A percentile compares a stretch with the other conserved stretches of the same genome.
Evolutionary conservation across 2,329 filamentous ascomycete genomes (phyloP).

Genomic region (Tolypocladium endophyticum): DNA sequence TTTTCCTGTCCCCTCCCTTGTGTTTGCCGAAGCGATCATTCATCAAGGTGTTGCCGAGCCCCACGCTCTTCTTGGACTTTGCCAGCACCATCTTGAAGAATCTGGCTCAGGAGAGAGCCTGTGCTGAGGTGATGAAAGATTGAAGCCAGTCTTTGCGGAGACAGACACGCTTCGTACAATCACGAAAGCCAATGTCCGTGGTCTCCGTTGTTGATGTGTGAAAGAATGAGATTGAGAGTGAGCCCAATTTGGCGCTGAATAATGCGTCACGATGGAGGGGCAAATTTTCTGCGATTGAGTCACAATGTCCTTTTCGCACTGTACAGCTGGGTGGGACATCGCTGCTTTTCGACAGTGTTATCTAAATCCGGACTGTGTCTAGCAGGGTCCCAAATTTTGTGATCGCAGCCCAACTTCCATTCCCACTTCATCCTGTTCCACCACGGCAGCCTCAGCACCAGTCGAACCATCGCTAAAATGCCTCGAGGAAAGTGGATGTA

Average conservation of each 20-base stretch:
- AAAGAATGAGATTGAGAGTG: slow-evolving; percentile 8
- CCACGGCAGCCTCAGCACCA: slow-evolving; percentile 1
- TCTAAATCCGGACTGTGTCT: slow-evolving; percentile 9
- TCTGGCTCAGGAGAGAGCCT: not conserved
- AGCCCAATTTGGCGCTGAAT: slow-evolving; percentile 19
- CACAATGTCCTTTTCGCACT: not conserved
- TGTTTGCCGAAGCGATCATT: slow-evolving; percentile 96
- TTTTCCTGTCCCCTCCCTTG: slow-evolving; percentile 75
- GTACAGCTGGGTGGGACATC: fast-evolving
- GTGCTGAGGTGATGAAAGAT: not conserved
- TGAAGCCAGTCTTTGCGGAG: not conserved
- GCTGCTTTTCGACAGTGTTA: slow-evolving; percentile 16
- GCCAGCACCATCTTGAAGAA: slow-evolving; percentile 46
- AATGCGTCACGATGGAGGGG: slow-evolving; percentile 35
- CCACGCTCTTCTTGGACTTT: slow-evolving; percentile 92
- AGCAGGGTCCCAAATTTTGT: slow-evolving; percentile 18
- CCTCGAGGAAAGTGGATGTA: slow-evolving; percentile 62
- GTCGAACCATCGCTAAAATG: slow-evolving; percentile 42
- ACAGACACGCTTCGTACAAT: not conserved
- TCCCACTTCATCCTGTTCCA: not conserved
- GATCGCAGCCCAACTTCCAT: slow-evolving; percentile 13
- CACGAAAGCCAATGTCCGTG: too few relatives aligned
- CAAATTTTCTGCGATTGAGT: slow-evolving; percentile 28
- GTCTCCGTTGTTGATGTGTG: not conserved
- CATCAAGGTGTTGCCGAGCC: slow-evolving; percentile 95